Base-by-base conservation (phyloP, 2,329 filamentous ascomycete genomes). In the Fonsecaea monophora region DNA sequence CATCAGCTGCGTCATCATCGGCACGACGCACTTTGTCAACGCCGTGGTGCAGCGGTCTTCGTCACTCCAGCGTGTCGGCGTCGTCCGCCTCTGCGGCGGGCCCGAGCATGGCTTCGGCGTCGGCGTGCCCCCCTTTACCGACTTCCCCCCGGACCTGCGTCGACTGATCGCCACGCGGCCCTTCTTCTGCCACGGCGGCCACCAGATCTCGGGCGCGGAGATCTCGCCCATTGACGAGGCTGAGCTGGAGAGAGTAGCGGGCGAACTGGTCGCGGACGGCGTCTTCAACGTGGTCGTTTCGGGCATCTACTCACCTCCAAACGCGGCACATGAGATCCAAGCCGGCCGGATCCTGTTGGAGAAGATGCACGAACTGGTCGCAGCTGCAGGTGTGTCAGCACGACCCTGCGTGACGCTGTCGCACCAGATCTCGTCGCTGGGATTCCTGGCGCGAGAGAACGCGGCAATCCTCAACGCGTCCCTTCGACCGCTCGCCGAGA, bases 401-500 rank as follows among this genome's bases (percentile, higher is more conserved):
- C 60, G 34, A 13, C 57, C 64, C 3, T 71, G 75, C 0, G 74
- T 83, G 0, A 79, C 82, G 73, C 32, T 82, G 82, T 4, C 84
- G 83, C 74, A 78, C 77, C 71, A 66, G 7, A 70, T 82, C 2
- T 79, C 79, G 0, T 60, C 76, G 75, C 5, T 76, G 83, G 83
- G 83, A 0, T 72, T 83, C 2, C 68, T 83, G 6, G 87, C 89
- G 75, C 80, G 88, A 50, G 88, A 90, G 74, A 90, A 90, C 71
- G 87, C 87, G 0, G 83, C 86, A 1, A 87, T 90, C 18, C 77
- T 90, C 25, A 90, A 90, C 70, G 87, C 87, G 0, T 83, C 86
- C 9, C 35, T 69, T 32, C 58, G 60, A 25, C 60, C 50, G 13
- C 60, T 69, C 13, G 67, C 67, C 8, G 60, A 64, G 30, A 60